Base-by-base conservation (phyloP, 2,329 filamentous ascomycete species). In the Elsinoe ampelina region DNA sequence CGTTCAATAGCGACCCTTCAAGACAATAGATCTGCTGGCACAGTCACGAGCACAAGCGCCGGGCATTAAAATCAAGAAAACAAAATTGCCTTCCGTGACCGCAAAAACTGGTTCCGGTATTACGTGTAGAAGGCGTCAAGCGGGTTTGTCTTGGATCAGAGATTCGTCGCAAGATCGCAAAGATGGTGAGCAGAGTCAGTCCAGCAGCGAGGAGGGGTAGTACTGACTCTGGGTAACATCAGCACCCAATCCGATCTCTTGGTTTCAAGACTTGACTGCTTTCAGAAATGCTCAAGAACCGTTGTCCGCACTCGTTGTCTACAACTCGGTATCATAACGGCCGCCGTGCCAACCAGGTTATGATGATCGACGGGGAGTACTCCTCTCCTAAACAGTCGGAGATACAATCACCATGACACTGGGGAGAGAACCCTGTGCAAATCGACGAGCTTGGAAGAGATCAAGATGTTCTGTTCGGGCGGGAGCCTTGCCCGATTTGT, bases 1-100 rank as follows among this genome's bases (percentile, higher is more conserved):
- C 26, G 26, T 39, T 39, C 32, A 17, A 39, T 38, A 26, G 11
- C 19, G 32, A 26, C 30, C 15, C 7, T 22, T 34, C 26, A 20
- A 52, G 48, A 52, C 48, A 52, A 26, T 12, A 52, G 48, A 52
- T 52, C 48, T 52, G 32, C 45, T 50, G 45, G 7, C n/a, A 34
- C 17, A 35, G 48, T 52, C 32, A 52, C 48, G 45, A 34, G 45
- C 8, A 12, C 45, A 50, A 34, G 45, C 32, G 45, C 45, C 41
- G 19, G 41, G 5, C 41, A 26, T 19, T 10, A 45, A 45, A 45
- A 45, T 26, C 41, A 45, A 26, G 41, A 45, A 45, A 45, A 45
- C 41, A 45, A 45, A 45, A 45, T 45, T 26, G 19, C 41, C 8
- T 22, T 22, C 12, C 41, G 20, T 13, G 41, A 10, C n/a, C 4